phyloP scores from a whole-genome alignment of 768 basidiomycete species.

The Jaapia argillacea region DNA sequence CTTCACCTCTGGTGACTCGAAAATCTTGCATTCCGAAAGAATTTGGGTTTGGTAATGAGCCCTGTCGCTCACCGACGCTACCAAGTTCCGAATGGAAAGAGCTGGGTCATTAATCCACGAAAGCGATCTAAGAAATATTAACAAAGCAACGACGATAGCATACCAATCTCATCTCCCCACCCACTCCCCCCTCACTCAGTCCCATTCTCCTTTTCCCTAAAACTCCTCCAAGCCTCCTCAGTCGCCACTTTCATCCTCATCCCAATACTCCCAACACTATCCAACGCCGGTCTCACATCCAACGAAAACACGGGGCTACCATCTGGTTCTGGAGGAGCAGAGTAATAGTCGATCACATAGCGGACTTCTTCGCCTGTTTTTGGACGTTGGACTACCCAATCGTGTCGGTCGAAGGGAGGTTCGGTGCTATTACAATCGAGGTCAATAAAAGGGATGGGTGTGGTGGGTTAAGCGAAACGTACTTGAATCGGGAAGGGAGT shows the following conservation, averaged over 20 bases:
- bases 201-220: slow-evolving; percentile 19
- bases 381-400: slow-evolving; percentile 88
- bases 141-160: no score
- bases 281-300: slow-evolving; percentile 92
- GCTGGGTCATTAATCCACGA: no score
- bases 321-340: slow-evolving; percentile 79
- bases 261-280: slow-evolving; percentile 68
- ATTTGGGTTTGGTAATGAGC: no score
- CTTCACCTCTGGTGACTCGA: no score
- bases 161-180: no score
- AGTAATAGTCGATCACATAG: slow-evolving; percentile 98
- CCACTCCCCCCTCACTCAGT: no score
- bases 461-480: slow-evolving; percentile 13
- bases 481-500: slow-evolving; percentile 88
- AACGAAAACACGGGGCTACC: slow-evolving; percentile 93
- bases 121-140: no score
- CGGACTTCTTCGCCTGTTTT: slow-evolving; percentile 74
- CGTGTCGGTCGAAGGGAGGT: slow-evolving; percentile 90
- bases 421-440: slow-evolving; percentile 45
- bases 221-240: slow-evolving; percentile 52
- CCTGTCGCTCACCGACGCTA: no score
- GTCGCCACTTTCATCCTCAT: slow-evolving; percentile 64
- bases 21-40: no score
- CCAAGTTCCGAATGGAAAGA: no score
- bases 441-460: slow-evolving; percentile 1